A percentile compares a stretch with the other conserved stretches of the same genome.
Conservation (phyloP, 495 filamentous ascomycete genomes). For the Annulohypoxylon maeteangense region DNA sequence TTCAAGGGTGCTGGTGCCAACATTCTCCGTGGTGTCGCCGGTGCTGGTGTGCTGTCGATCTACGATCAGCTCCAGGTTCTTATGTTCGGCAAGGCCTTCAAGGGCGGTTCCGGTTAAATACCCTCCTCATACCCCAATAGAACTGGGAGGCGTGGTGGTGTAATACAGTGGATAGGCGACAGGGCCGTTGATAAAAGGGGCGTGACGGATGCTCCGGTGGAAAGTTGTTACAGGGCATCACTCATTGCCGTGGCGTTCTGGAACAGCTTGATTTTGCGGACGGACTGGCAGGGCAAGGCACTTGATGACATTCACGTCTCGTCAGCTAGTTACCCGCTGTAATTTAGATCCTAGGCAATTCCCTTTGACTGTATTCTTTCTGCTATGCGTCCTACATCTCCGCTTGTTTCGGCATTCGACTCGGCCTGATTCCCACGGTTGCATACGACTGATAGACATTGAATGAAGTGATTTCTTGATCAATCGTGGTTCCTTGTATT, state of each 20-base stretch:
- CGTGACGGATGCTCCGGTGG: slow-evolving; percentile 48
- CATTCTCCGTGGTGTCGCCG: slow-evolving; percentile 99
- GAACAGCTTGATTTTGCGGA: slow-evolving; percentile 55
- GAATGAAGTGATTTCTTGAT: slow-evolving; percentile 46
- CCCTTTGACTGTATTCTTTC: slow-evolving; percentile 65
- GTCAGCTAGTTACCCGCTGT: slow-evolving; percentile 61
- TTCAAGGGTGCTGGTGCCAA: slow-evolving; percentile 99
- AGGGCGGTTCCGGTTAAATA: slow-evolving; percentile 83
- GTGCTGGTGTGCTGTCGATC: slow-evolving; percentile 99
- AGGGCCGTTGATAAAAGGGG: slow-evolving; percentile 49
- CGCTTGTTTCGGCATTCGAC: slow-evolving; percentile 48
- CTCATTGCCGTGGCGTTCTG: slow-evolving; percentile 59
- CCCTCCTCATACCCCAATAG: slow-evolving; percentile 46
- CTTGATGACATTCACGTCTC: slow-evolving; percentile 38
- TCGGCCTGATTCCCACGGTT: slow-evolving; percentile 47
- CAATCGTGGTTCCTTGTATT: neutral
- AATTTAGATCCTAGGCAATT: slow-evolving; percentile 70
- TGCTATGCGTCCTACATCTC: slow-evolving; percentile 53
- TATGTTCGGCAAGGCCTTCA: slow-evolving; percentile 99
- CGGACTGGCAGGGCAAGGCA: slow-evolving; percentile 43
- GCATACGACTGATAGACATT: slow-evolving; percentile 59
- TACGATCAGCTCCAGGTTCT: slow-evolving; percentile 99
- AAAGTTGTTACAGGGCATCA: slow-evolving; percentile 55
- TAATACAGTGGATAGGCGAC: slow-evolving; percentile 47
- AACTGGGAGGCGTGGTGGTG: slow-evolving; percentile 46